Percentiles rank a stretch among this genome's conserved stretches.
phyloP scores from a whole-genome alignment of 2,329 filamentous ascomycete species.

The Trichoderma breve region DNA sequence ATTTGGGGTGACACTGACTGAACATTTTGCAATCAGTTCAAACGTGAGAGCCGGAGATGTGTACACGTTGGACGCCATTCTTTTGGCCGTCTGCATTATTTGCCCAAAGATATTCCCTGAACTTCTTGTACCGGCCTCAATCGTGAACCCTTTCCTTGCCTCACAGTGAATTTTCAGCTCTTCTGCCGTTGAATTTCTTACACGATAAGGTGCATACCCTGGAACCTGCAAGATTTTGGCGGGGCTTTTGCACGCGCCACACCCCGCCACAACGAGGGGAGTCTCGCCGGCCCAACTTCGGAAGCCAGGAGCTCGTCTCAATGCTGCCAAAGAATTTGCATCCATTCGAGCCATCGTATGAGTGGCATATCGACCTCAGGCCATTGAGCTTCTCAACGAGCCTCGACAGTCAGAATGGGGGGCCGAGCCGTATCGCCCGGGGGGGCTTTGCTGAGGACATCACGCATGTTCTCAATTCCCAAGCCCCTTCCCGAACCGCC shows the following conservation, averaged over 20 bases:
- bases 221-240: slow-evolving; percentile 16
- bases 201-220: slow-evolving; percentile 6
- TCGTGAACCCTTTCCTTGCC: background rate
- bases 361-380: slow-evolving; percentile 21
- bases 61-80: slow-evolving; percentile 52
- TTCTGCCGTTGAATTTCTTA: background rate
- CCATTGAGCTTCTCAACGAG: slow-evolving; percentile 33
- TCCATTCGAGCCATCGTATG: background rate
- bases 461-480: slow-evolving; percentile 86
- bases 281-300: slow-evolving; percentile 33
- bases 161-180: background rate
- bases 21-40: slow-evolving; percentile 62
- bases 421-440: slow-evolving; percentile 53
- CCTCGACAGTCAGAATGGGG: slow-evolving; percentile 33
- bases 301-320: slow-evolving; percentile 25
- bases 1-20: slow-evolving; percentile 3
- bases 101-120: background rate
- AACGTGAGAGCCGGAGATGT: slow-evolving; percentile 70
- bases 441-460: slow-evolving; percentile 73
- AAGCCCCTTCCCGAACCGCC: slow-evolving; percentile 66
- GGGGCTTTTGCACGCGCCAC: slow-evolving; percentile 14
- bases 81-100: slow-evolving; percentile 36
- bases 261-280: slow-evolving; percentile 16
- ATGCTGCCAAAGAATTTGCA: slow-evolving; percentile 31
- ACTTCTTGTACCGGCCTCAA: background rate